phyloP scores from a whole-genome alignment of 352 stramenopile genomes.

The Pythium plurisporium region DNA sequence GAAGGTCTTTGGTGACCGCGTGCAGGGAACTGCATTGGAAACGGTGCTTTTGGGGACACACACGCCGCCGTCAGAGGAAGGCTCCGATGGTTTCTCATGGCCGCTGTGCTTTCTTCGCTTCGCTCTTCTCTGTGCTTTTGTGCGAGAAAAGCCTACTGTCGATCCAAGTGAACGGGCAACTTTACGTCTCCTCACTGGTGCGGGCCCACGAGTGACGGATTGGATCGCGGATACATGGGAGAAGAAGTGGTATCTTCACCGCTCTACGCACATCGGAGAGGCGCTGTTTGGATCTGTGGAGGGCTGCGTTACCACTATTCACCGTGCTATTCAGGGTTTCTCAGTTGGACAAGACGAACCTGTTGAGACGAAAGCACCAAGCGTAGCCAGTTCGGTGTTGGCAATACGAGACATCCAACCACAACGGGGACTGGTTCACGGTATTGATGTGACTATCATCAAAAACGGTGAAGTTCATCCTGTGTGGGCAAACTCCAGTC shows the following conservation, averaged over 20 bases:
- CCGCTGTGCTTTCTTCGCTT: background rate
- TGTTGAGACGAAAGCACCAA: background rate
- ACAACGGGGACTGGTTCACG: conserved; percentile 16
- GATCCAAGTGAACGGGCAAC: background rate
- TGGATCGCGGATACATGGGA: conserved; percentile 14
- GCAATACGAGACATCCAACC: background rate
- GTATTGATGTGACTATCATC: conserved; percentile 29
- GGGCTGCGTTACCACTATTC: background rate
- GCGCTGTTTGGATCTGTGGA: background rate
- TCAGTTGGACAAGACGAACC: conserved; percentile 19
- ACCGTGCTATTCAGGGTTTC: background rate
- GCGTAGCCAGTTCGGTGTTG: background rate
- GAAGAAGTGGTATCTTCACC: conserved; percentile 15
- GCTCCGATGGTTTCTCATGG: background rate
- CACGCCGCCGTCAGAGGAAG: background rate
- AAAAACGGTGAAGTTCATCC: conserved; percentile 19
- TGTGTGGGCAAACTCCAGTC: conserved; percentile 3
- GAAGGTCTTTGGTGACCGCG: background rate
- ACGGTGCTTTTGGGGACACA: background rate
- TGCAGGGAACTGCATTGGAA: background rate
- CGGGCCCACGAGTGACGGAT: background rate
- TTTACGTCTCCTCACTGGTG: background rate
- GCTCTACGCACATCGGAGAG: background rate
- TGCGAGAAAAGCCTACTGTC: background rate
- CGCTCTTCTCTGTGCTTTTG: background rate